These are phyloP conservation scores for Sphaerosporella brunnea DNA, from an alignment of 495 filamentous ascomycete species.

Conservation along the genomic window DNA sequence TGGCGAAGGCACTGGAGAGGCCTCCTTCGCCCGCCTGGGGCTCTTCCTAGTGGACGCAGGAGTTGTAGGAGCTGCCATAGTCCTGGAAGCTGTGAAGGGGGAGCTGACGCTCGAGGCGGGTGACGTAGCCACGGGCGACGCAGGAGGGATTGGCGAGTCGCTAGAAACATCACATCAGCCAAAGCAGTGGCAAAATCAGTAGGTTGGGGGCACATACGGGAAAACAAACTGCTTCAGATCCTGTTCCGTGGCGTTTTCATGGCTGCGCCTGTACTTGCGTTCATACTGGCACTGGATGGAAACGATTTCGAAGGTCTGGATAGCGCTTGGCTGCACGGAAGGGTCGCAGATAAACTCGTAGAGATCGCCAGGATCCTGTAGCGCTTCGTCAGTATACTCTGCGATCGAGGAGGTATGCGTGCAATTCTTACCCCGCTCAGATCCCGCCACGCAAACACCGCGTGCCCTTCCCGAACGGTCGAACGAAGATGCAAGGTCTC, in stretches of 20 bases:
- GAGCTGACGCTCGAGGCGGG: conserved; percentile 2
- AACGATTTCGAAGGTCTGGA: conserved; percentile 62
- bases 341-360: conserved; percentile 92
- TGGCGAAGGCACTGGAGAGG: no score
- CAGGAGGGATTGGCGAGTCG: conserved; percentile 18
- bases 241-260: conserved; percentile 60
- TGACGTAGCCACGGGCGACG: conserved; percentile 15
- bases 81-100: background rate
- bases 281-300: conserved; percentile 94
- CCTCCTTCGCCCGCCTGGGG: conserved; percentile 27
- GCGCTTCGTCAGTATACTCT: no score
- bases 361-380: conserved; percentile 62
- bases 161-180: conserved; percentile 6
- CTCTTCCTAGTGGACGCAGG: conserved; percentile 10
- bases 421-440: conserved; percentile 51
- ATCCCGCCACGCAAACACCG: conserved; percentile 85
- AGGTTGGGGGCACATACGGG: conserved; percentile 25
- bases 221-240: conserved; percentile 72
- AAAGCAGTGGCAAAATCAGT: background rate
- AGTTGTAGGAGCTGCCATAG: conserved; percentile 11
- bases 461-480: conserved; percentile 57
- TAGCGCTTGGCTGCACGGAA: conserved; percentile 47
- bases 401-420: no score
- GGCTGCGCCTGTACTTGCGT: conserved; percentile 65
- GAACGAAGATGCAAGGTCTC: conserved; percentile 75